phyloP scores from a whole-genome alignment of 352 stramenopile species.

The Phytophthora niederhauseri region DNA sequence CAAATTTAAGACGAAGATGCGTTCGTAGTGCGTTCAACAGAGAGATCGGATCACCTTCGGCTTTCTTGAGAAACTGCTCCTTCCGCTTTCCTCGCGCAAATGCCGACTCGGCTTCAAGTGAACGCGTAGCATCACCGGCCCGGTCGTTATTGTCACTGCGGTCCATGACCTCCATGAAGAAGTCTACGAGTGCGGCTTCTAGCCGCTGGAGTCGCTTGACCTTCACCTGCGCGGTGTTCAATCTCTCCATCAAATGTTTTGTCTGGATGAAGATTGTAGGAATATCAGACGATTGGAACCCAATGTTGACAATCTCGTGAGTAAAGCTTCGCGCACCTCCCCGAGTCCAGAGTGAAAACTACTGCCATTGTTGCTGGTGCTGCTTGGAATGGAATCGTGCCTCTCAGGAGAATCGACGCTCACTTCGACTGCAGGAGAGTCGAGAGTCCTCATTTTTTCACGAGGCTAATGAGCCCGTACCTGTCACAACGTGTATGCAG shows the following conservation, averaged over 20 bases:
- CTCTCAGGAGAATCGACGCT: slow-evolving; percentile 12
- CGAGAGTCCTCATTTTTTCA: slow-evolving; percentile 21
- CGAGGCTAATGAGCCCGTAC: background rate
- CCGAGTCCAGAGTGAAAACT: slow-evolving; percentile 15
- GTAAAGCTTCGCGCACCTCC: slow-evolving; percentile 17
- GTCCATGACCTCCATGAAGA: slow-evolving; percentile 77
- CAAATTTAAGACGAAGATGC: slow-evolving; percentile 70
- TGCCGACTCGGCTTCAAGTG: slow-evolving; percentile 37
- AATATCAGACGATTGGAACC: background rate
- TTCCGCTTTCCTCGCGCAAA: slow-evolving; percentile 59
- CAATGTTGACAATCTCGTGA: background rate
- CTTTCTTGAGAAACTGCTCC: slow-evolving; percentile 60
- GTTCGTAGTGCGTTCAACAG: slow-evolving; percentile 73
- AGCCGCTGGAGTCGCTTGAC: slow-evolving; percentile 65
- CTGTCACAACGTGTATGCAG: slow-evolving; percentile 5
- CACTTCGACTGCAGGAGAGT: slow-evolving; percentile 22
- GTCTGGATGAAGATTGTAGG: slow-evolving; percentile 23
- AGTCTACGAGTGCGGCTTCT: slow-evolving; percentile 69
- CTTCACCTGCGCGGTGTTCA: slow-evolving; percentile 72
- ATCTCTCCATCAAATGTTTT: slow-evolving; percentile 66
- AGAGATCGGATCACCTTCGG: slow-evolving; percentile 68
- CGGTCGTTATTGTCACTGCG: slow-evolving; percentile 29
- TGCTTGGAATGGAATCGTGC: slow-evolving; percentile 8
- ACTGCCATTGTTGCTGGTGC: slow-evolving; percentile 15
- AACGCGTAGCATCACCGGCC: background rate